Conservation (phyloP, 1,139 yeast genomes). For the Scheffersomyces segobiensis region DNA sequence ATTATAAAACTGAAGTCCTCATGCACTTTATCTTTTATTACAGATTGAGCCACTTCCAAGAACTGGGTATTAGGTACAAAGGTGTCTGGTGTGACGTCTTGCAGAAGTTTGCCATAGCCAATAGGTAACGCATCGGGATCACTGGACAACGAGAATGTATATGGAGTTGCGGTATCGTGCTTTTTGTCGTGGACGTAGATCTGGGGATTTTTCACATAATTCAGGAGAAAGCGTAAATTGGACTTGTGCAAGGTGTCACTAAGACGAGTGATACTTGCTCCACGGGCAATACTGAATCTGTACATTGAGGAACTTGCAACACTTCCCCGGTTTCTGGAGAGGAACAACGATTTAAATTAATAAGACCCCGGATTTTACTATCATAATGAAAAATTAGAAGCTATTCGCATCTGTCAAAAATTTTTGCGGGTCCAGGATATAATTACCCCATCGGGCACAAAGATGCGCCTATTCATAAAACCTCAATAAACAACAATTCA, state of each 20-base stretch:
- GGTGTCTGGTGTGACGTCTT: conserved; percentile 20
- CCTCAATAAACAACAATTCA: neutral
- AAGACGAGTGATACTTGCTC: neutral
- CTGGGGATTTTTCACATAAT: conserved; percentile 25
- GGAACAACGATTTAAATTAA: neutral
- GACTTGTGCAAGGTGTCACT: neutral
- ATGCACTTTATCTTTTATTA: conserved; percentile 25
- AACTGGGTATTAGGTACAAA: conserved; percentile 31
- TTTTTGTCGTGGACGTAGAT: conserved; percentile 22
- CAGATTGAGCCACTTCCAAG: conserved; percentile 26
- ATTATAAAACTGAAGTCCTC: conserved; percentile 60
- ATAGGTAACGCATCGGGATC: conserved; percentile 33
- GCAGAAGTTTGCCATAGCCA: conserved; percentile 20
- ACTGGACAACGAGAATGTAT: conserved; percentile 30
- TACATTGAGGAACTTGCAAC: neutral
- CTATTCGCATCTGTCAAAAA: neutral
- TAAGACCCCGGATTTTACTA: neutral
- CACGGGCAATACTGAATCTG: neutral
- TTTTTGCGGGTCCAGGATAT: neutral
- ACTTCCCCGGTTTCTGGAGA: neutral
- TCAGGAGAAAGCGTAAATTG: neutral
- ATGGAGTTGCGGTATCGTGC: conserved; percentile 11
- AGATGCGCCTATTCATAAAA: neutral
- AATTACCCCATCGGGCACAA: neutral
- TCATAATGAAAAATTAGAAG: neutral